Percentiles rank a stretch among this genome's conserved stretches.
These are phyloP conservation scores for Bertia moriformis DNA, from an alignment of 2,329 filamentous ascomycete genomes.

Conservation along the genomic window DNA sequence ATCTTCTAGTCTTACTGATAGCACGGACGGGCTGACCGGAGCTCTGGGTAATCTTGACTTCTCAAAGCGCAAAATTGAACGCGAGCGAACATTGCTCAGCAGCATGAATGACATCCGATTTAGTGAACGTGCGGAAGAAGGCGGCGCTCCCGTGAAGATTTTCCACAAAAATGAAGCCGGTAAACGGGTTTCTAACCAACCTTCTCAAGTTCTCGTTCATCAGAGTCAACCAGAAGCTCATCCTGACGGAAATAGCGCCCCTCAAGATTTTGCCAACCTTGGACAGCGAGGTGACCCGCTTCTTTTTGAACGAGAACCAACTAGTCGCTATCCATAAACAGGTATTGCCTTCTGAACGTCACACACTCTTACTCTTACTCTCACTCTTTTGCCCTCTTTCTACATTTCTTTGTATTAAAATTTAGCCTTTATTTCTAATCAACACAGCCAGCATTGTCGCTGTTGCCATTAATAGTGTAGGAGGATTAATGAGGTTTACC, in stretches of 20 bases:
- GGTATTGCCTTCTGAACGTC: too few species aligned
- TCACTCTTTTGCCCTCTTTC: too few species aligned
- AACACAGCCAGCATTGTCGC: too few species aligned
- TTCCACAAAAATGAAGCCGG: conserved; percentile 1
- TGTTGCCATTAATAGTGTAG: too few species aligned
- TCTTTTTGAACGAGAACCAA: neutral
- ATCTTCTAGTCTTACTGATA: neutral
- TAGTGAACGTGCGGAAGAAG: neutral
- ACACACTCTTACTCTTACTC: too few species aligned
- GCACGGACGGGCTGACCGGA: neutral
- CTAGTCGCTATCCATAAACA: too few species aligned
- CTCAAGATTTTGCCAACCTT: neutral
- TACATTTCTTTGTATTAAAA: too few species aligned
- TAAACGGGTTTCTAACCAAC: neutral
- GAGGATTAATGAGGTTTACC: too few species aligned
- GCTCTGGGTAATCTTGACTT: conserved; percentile 1
- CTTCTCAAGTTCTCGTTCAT: neutral
- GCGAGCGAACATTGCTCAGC: conserved; percentile 1
- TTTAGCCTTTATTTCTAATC: too few species aligned
- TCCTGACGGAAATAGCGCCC: neutral
- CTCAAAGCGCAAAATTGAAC: neutral
- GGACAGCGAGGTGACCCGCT: neutral
- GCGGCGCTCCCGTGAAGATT: neutral
- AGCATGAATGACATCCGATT: neutral
- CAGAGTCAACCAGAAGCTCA: neutral